phyloP scores from a whole-genome alignment of 345 rosid species.

The Murraya koenigii region DNA sequence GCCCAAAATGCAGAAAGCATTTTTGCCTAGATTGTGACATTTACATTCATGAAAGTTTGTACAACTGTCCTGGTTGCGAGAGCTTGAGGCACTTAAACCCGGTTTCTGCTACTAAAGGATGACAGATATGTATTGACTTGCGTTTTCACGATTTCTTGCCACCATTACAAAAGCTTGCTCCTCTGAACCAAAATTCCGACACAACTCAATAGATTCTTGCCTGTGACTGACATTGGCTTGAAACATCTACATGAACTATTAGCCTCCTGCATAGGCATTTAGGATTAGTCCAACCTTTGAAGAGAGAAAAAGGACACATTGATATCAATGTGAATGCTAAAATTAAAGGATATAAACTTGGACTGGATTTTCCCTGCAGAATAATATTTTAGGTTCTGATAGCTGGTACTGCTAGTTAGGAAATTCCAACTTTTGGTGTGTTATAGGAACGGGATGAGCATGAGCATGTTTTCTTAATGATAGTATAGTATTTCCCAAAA shows the following conservation, averaged over 20 bases:
- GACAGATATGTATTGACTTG: background rate
- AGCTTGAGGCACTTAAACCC: conserved; percentile 45
- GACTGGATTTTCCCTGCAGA: background rate
- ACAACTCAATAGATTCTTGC: background rate
- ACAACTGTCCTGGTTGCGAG: conserved; percentile 94
- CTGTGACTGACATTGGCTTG: too few relatives aligned
- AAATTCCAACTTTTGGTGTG: background rate
- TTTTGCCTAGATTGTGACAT: conserved; percentile 96
- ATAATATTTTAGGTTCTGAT: background rate
- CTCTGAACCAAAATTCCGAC: too few relatives aligned
- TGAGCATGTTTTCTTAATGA: background rate
- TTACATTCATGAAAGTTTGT: conserved; percentile 87
- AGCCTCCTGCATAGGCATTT: background rate
- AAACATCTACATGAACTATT: background rate
- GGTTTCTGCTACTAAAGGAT: conserved; percentile 2
- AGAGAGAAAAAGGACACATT: background rate
- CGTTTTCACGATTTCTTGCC: background rate
- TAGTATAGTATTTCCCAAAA: background rate
- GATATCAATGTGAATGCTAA: background rate
- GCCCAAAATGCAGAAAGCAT: conserved; percentile 65
- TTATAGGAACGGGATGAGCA: background rate
- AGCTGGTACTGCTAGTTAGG: background rate
- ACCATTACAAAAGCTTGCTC: background rate
- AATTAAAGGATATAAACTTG: background rate
- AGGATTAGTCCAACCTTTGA: background rate